A percentile compares a stretch with the other conserved stretches of the same genome.
phyloP scores from a whole-genome alignment of 805 yeast genomes.

The Suhomyces xylopsoci region DNA sequence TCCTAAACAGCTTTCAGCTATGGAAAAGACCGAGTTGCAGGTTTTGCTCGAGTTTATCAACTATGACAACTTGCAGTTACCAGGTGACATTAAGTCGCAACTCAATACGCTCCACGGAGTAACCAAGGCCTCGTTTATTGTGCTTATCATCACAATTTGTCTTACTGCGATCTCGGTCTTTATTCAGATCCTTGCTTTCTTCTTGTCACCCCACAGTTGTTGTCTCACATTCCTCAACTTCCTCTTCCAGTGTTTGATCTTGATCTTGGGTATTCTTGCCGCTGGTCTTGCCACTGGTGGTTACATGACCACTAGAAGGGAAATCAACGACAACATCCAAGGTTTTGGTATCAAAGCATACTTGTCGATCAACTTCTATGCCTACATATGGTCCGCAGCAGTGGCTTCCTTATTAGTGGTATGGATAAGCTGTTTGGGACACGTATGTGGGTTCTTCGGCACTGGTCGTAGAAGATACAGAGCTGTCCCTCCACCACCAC shows the following conservation, averaged over 20 bases:
- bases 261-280: conserved; percentile 43
- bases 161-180: conserved; percentile 44
- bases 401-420: conserved; percentile 34
- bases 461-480: conserved; percentile 29
- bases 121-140: conserved; percentile 55
- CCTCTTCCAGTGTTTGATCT: conserved; percentile 42
- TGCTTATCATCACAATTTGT: conserved; percentile 27
- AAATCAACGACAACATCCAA: conserved; percentile 47
- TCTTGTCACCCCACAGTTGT: conserved; percentile 41
- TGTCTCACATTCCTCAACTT: conserved; percentile 46
- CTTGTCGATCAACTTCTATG: conserved; percentile 52
- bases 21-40: conserved; percentile 16
- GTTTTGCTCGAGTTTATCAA: conserved; percentile 21
- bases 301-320: conserved; percentile 46
- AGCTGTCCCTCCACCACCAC: conserved; percentile 9
- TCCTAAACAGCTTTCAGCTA: conserved; percentile 12
- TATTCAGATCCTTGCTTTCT: conserved; percentile 46
- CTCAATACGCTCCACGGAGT: conserved; percentile 43
- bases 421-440: conserved; percentile 36
- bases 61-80: conserved; percentile 44
- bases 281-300: conserved; percentile 64
- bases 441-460: conserved; percentile 39
- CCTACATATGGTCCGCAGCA: conserved; percentile 62
- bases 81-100: conserved; percentile 50
- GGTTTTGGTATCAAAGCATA: conserved; percentile 55